Evolutionary conservation across 148 eudicot genomes (phyloP), one percentile per base, ranked within the genome.

Genomic region (Simmondsia chinensis): DNA sequence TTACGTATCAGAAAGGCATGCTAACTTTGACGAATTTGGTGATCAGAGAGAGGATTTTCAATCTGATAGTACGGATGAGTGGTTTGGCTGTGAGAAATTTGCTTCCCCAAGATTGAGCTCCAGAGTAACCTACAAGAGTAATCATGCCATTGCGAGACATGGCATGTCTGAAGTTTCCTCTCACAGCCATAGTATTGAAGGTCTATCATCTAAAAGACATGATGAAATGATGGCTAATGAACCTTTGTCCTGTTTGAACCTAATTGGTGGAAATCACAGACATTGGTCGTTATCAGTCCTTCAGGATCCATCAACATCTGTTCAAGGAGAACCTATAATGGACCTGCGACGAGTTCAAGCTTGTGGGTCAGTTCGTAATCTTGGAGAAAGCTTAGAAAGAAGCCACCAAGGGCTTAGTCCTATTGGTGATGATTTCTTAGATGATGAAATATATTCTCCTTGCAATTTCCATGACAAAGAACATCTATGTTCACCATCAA

Each of bases 401-500:
- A 19, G n/a, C 14, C 36, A 70, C 47, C 34, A 15, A 32, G 41
- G 47, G 6, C 38, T 44, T 35, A 13, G 41, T 37, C 46, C 61
- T 27, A 64, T 45, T 42, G 60, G 49, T 53, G 58, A 39, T 23
- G 64, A 60, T 61, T n/a, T 39, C n/a, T 30, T 53, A 21, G 26
- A 6, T 52, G 36, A 47, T 35, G 68, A 64, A 62, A 50, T 53
- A 47, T 53, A 66, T 39, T 43, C 61, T 61, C 56, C 66, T 19
- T 45, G 52, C 66, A 60, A 60, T 9, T 50, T 61, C 12, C 23
- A 2, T 27, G 52, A 53, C 34, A 45, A 63, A 42, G 9, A 24
- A 30, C 34, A 20, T 39, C 12, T 44, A 15, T 26, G 17, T 33
- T 18, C 12, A 29, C 41, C 52, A 42, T 68, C 58, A 11, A n/a